These are phyloP conservation scores for Dorcoceras hygrometricum DNA, from an alignment of 257 asterid genomes.

Conservation along the genomic window DNA sequence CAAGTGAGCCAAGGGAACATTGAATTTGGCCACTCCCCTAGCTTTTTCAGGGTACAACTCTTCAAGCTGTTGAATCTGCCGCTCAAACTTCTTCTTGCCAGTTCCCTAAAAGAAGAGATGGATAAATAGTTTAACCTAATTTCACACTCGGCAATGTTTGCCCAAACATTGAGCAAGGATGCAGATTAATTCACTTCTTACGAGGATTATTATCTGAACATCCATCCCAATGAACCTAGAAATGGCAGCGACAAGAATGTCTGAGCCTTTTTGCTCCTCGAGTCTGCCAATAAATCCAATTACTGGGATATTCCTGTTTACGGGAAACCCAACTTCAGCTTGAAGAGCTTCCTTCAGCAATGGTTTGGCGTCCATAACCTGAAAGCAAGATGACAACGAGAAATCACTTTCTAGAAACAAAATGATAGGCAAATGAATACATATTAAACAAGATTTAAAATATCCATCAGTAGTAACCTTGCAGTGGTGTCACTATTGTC, in stretches of 20 bases:
- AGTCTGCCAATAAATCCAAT: slow-evolving; percentile 97
- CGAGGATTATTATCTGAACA: slow-evolving; percentile 84
- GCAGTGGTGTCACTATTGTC: neutral
- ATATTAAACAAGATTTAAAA: neutral
- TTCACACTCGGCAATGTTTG: no score
- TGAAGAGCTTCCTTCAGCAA: slow-evolving; percentile 91
- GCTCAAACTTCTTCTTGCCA: slow-evolving; percentile 78
- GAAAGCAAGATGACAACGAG: slow-evolving; percentile 14
- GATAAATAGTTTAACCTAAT: neutral
- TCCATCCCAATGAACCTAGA: slow-evolving; percentile 61
- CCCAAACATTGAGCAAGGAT: neutral
- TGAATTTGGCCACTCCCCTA: slow-evolving; percentile 83
- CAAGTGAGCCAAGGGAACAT: slow-evolving; percentile 81
- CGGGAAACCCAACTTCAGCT: slow-evolving; percentile 89
- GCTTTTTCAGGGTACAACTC: slow-evolving; percentile 77
- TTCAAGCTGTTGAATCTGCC: slow-evolving; percentile 86
- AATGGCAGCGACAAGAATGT: slow-evolving; percentile 82
- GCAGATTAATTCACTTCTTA: slow-evolving; percentile 34
- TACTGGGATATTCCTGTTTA: slow-evolving; percentile 70
- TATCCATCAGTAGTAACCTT: neutral
- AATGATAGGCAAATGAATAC: neutral
- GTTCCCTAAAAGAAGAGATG: slow-evolving; percentile 60
- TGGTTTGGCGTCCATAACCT: slow-evolving; percentile 82
- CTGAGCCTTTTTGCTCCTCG: slow-evolving; percentile 97
- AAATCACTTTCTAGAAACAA: neutral